These are phyloP conservation scores for Coemansia sp. DNA, from an alignment of 192 early-diverging fungal genomes.

Conservation along the genomic window DNA sequence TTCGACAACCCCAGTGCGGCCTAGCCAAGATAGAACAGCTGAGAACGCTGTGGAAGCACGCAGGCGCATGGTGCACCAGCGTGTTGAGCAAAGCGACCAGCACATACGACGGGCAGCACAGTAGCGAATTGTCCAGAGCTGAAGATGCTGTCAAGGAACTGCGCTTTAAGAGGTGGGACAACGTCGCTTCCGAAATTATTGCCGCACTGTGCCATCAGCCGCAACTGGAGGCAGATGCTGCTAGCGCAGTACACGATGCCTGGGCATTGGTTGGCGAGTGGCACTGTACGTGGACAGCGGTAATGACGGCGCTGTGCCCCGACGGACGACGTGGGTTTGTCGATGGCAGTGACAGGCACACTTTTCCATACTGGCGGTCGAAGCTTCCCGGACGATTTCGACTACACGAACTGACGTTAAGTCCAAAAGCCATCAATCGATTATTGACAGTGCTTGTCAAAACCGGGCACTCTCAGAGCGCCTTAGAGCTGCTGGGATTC, in stretches of 20 bases:
- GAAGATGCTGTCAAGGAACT: constrained; percentile 20
- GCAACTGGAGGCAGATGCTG: not conserved
- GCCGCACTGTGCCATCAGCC: not conserved
- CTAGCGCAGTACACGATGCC: not conserved
- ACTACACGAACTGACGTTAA: constrained; percentile 49
- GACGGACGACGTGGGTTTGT: constrained; percentile 26
- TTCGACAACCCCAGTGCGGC: constrained; percentile 9
- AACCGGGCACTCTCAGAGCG: constrained; percentile 7
- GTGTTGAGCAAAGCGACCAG: not conserved
- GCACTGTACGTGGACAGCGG: constrained; percentile 33
- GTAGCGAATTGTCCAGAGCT: not conserved
- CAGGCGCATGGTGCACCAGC: constrained; percentile 16
- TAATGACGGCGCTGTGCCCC: constrained; percentile 35
- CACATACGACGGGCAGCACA: not conserved
- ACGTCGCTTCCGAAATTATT: constrained; percentile 38
- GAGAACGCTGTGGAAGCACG: constrained; percentile 23
- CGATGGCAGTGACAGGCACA: constrained; percentile 14
- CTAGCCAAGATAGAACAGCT: constrained; percentile 10
- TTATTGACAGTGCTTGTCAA: constrained; percentile 19
- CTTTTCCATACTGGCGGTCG: constrained; percentile 41
- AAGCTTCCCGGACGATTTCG: constrained; percentile 30
- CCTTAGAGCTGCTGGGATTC: constrained; percentile 29
- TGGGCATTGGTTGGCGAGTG: constrained; percentile 34
- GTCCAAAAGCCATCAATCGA: constrained; percentile 15
- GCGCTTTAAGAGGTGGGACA: constrained; percentile 52